These are phyloP conservation scores for Kernera saxatilis DNA, from an alignment of 345 rosid species.

Conservation along the genomic window DNA sequence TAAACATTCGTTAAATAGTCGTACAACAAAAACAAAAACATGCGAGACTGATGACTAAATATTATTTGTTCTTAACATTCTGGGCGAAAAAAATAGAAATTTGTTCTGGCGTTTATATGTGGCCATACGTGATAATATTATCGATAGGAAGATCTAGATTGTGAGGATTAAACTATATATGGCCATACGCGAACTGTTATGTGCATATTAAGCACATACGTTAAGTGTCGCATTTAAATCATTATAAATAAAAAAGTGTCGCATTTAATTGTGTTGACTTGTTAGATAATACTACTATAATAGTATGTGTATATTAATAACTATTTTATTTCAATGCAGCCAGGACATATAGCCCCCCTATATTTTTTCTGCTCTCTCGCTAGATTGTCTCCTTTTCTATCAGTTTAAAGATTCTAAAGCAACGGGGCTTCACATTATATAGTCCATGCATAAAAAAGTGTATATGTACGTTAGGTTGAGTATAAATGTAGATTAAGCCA, in stretches of 20 bases:
- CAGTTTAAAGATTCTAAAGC: slow-evolving; percentile 7
- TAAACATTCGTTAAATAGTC: too few species aligned
- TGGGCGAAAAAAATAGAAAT: not conserved
- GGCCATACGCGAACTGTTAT: slow-evolving; percentile 13
- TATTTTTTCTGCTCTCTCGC: not conserved
- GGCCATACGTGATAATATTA: slow-evolving; percentile 3
- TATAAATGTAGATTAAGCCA: not conserved
- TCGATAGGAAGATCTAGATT: not conserved
- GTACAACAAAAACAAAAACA: not conserved
- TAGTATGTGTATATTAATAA: not conserved
- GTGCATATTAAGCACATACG: slow-evolving; percentile 12
- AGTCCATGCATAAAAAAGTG: not conserved
- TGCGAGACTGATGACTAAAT: not conserved
- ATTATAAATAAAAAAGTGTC: too few species aligned
- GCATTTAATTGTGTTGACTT: slow-evolving; percentile 22
- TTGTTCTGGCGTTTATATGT: too few species aligned
- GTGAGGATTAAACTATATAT: not conserved
- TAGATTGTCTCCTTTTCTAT: not conserved
- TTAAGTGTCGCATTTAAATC: slow-evolving; percentile 16
- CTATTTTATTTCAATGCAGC: not conserved
- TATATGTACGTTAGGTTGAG: not conserved
- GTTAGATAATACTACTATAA: not conserved
- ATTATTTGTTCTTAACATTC: not conserved
- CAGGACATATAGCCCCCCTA: not conserved
- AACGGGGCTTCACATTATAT: not conserved